These are phyloP conservation scores for Hibiscus mutabilis DNA, from an alignment of 345 rosid genomes.

Conservation along the genomic window DNA sequence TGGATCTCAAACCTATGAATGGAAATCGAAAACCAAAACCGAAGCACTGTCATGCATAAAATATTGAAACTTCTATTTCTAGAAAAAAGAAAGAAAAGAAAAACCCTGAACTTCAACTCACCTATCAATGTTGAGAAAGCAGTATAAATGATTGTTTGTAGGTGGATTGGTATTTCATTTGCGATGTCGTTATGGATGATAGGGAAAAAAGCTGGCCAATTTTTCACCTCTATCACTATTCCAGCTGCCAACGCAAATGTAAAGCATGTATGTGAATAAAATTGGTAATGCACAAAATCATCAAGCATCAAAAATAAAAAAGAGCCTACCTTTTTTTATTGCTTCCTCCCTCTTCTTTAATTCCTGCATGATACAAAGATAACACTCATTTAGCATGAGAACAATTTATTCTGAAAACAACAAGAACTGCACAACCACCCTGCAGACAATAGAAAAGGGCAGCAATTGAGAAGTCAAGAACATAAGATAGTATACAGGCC, in stretches of 20 bases:
- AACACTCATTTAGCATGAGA: background rate
- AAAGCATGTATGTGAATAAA: constrained; percentile 10
- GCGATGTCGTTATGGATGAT: constrained; percentile 91
- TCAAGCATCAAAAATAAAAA: background rate
- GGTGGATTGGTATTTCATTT: constrained; percentile 91
- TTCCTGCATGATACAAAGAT: constrained; percentile 45
- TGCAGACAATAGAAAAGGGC: background rate
- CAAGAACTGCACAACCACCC: background rate
- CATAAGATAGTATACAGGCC: background rate
- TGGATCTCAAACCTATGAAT: too few relatives aligned
- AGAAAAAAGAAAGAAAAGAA: background rate
- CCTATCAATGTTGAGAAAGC: constrained; percentile 91
- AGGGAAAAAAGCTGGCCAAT: constrained; percentile 94
- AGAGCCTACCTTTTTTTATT: constrained; percentile 42
- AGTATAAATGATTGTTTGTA: constrained; percentile 74
- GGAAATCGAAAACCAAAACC: too few relatives aligned
- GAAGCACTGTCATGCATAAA: background rate
- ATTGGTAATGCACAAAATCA: background rate
- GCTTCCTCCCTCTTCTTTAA: constrained; percentile 87
- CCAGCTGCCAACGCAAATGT: constrained; percentile 63
- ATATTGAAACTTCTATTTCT: background rate
- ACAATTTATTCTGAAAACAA: background rate
- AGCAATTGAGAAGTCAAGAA: background rate
- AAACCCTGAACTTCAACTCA: constrained; percentile 21
- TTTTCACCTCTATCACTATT: constrained; percentile 83